phyloP scores from a whole-genome alignment of 164 flowering plant species.

The Nymphaea colorata region DNA sequence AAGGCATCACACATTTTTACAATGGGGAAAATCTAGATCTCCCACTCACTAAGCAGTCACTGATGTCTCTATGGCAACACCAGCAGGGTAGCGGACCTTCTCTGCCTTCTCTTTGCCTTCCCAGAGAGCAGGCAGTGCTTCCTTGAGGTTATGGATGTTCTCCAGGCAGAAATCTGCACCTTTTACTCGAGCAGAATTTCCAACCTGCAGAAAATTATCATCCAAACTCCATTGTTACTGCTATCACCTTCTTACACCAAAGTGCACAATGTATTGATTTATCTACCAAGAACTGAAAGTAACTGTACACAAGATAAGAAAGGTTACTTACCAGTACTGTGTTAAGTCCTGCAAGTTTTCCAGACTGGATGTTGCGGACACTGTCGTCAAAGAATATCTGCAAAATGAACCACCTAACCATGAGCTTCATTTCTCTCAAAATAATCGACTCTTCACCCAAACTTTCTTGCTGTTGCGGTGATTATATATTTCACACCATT shows the following conservation, averaged over 20 bases:
- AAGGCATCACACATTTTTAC: no score
- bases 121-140: slow-evolving; percentile 90
- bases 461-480: not conserved
- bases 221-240: not conserved
- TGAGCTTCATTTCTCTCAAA: not conserved
- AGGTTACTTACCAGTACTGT: slow-evolving; percentile 64
- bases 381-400: slow-evolving; percentile 98
- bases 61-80: slow-evolving; percentile 46
- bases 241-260: not conserved
- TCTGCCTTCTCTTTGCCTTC: slow-evolving; percentile 41
- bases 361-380: slow-evolving; percentile 67
- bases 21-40: not conserved
- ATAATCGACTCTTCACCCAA: not conserved
- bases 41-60: slow-evolving; percentile 43
- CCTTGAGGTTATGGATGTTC: slow-evolving; percentile 84
- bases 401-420: slow-evolving; percentile 1
- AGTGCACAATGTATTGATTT: not conserved
- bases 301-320: no score
- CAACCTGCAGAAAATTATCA: slow-evolving; percentile 37
- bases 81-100: slow-evolving; percentile 23
- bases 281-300: no score
- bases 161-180: slow-evolving; percentile 86
- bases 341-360: slow-evolving; percentile 57
- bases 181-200: slow-evolving; percentile 42
- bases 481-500: no score